A percentile compares a stretch with the other conserved stretches of the same genome.
These are phyloP conservation scores for Pachysandra terminalis DNA, from an alignment of 164 flowering plant genomes.

Conservation along the genomic window DNA sequence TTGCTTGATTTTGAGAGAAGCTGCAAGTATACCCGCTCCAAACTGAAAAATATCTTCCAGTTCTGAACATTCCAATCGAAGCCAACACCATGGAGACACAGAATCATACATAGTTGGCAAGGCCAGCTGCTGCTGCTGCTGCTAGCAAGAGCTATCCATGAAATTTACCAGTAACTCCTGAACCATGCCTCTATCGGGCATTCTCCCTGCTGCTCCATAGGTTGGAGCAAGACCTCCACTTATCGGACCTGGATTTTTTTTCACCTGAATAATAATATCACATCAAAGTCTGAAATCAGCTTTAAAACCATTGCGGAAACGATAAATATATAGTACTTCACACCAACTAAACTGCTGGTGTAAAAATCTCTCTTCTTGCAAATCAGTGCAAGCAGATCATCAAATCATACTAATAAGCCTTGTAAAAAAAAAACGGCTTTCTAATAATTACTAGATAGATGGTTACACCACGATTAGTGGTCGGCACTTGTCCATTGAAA, in stretches of 20 bases:
- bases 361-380: neutral
- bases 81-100: too few species aligned
- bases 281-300: neutral
- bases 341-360: neutral
- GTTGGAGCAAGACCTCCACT: slow-evolving; percentile 94
- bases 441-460: neutral
- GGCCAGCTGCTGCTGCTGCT: neutral
- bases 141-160: slow-evolving; percentile 80
- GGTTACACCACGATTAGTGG: neutral
- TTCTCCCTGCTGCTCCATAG: slow-evolving; percentile 93
- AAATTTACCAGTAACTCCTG: slow-evolving; percentile 68
- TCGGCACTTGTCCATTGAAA: neutral
- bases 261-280: slow-evolving; percentile 54
- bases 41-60: too few species aligned
- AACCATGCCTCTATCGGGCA: slow-evolving; percentile 86
- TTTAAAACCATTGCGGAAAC: neutral
- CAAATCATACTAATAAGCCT: neutral
- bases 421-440: neutral
- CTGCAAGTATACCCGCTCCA: too few species aligned
- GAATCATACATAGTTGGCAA: too few species aligned
- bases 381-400: neutral
- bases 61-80: too few species aligned
- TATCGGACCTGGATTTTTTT: slow-evolving; percentile 78
- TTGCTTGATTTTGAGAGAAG: too few species aligned
- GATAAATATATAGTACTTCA: neutral